Evolutionary conservation across 768 basidiomycete genomes (phyloP).

Genomic region (Mycena belliarum): DNA sequence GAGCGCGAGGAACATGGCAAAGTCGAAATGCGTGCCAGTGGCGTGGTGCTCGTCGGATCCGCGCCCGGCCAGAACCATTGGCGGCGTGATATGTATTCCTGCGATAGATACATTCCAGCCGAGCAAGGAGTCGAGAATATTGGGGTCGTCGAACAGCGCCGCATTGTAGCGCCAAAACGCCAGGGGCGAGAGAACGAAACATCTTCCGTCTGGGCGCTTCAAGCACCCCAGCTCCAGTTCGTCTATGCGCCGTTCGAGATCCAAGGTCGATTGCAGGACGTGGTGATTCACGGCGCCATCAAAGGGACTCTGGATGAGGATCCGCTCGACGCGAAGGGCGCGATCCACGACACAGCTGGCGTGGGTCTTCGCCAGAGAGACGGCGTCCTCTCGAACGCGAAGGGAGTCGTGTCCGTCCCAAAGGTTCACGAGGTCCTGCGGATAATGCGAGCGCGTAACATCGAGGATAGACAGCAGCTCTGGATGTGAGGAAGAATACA

Average conservation of each 20-base stretch:
- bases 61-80: slow-evolving; percentile 78
- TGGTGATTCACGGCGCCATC: slow-evolving; percentile 59
- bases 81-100: slow-evolving; percentile 65
- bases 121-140: slow-evolving; percentile 59
- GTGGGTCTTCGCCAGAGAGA: slow-evolving; percentile 43
- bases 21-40: slow-evolving; percentile 53
- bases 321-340: slow-evolving; percentile 74
- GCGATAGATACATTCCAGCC: slow-evolving; percentile 57
- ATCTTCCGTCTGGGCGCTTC: slow-evolving; percentile 50
- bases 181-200: slow-evolving; percentile 73
- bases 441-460: slow-evolving; percentile 52
- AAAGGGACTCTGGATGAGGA: slow-evolving; percentile 64
- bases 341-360: slow-evolving; percentile 70
- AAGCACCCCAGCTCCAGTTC: slow-evolving; percentile 53
- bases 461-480: slow-evolving; percentile 68
- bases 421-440: slow-evolving; percentile 66
- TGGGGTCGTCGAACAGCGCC: slow-evolving; percentile 50
- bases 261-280: slow-evolving; percentile 63
- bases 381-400: slow-evolving; percentile 66
- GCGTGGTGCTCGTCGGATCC: slow-evolving; percentile 53
- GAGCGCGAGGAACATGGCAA: slow-evolving; percentile 70
- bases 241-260: slow-evolving; percentile 62
- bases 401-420: slow-evolving; percentile 70
- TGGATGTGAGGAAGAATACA: slow-evolving; percentile 75
- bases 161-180: slow-evolving; percentile 75